Conservation (phyloP, 805 yeast genomes). For the Cyberlindnera veronae region DNA sequence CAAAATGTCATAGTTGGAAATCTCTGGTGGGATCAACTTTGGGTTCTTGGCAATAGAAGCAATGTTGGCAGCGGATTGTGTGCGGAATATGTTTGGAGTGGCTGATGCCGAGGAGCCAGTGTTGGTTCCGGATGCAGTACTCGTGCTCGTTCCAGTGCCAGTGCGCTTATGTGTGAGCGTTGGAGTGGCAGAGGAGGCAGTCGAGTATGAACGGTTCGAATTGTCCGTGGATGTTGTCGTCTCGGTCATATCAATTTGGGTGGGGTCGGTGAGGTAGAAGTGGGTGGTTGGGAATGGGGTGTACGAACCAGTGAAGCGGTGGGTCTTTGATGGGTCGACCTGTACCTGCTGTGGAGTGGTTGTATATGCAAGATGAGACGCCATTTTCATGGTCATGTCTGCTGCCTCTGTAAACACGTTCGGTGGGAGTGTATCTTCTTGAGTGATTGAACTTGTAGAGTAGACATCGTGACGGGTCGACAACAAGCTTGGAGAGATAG, state of each 20-base stretch:
- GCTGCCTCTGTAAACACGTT: slow-evolving; percentile 15
- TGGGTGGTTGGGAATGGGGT: slow-evolving; percentile 3
- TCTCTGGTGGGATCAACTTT: slow-evolving; percentile 21
- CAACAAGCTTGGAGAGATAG: slow-evolving; percentile 14
- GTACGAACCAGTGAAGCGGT: neutral
- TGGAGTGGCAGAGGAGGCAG: slow-evolving; percentile 4
- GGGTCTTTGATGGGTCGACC: no score
- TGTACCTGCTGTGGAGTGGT: neutral
- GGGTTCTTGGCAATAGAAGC: slow-evolving; percentile 31
- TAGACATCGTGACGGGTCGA: slow-evolving; percentile 2
- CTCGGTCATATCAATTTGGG: slow-evolving; percentile 7
- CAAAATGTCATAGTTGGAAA: slow-evolving; percentile 25
- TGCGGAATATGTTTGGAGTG: slow-evolving; percentile 27
- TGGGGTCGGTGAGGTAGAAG: slow-evolving; percentile 6
- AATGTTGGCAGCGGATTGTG: slow-evolving; percentile 51
- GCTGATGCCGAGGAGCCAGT: neutral
- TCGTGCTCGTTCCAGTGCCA: no score
- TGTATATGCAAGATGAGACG: slow-evolving; percentile 12
- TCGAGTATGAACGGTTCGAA: slow-evolving; percentile 1
- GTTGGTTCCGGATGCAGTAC: no score
- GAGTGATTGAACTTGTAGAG: neutral
- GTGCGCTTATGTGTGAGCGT: slow-evolving; percentile 1
- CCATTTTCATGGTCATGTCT: slow-evolving; percentile 10
- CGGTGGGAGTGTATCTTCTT: slow-evolving; percentile 4
- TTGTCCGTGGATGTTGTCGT: slow-evolving; percentile 1